These are phyloP conservation scores for Choanephora cucurbitarum DNA, from an alignment of 371 early-diverging fungal species.

Conservation along the genomic window DNA sequence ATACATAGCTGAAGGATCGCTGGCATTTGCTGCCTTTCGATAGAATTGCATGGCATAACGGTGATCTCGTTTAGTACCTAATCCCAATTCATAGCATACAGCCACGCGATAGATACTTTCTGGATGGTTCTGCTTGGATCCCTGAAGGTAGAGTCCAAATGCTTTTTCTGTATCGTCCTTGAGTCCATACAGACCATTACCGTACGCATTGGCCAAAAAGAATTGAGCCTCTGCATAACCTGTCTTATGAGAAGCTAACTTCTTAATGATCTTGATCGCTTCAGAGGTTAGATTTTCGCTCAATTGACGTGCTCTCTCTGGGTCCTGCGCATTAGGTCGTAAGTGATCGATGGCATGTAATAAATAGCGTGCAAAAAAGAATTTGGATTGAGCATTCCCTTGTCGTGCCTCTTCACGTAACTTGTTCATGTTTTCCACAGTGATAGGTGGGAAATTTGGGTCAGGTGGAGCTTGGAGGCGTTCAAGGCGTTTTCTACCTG, in stretches of 20 bases:
- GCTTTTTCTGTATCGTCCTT: slow-evolving; percentile 86
- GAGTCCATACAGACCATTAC: slow-evolving; percentile 71
- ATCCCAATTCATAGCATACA: slow-evolving; percentile 94
- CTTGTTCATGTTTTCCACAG: slow-evolving; percentile 67
- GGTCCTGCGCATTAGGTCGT: slow-evolving; percentile 57
- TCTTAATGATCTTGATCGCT: slow-evolving; percentile 72
- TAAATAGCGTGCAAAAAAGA: slow-evolving; percentile 78
- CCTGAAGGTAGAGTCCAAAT: slow-evolving; percentile 86
- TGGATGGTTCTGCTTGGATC: slow-evolving; percentile 90
- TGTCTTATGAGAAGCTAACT: slow-evolving; percentile 57
- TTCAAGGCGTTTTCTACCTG: slow-evolving; percentile 15
- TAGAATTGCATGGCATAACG: slow-evolving; percentile 88
- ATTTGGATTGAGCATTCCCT: slow-evolving; percentile 71
- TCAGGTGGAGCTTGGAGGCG: slow-evolving; percentile 9
- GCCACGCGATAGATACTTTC: slow-evolving; percentile 92
- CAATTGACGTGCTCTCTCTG: slow-evolving; percentile 61
- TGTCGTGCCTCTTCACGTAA: slow-evolving; percentile 69
- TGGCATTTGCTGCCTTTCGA: slow-evolving; percentile 89
- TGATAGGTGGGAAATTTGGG: slow-evolving; percentile 34
- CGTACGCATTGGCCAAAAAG: slow-evolving; percentile 87
- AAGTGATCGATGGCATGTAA: slow-evolving; percentile 49
- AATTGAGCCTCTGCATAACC: slow-evolving; percentile 87
- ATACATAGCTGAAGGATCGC: slow-evolving; percentile 95
- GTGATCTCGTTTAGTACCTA: slow-evolving; percentile 88
- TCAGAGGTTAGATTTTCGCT: slow-evolving; percentile 64